Conservation (phyloP, 1,139 yeast genomes). For the Geotrichum reessii region DNA sequence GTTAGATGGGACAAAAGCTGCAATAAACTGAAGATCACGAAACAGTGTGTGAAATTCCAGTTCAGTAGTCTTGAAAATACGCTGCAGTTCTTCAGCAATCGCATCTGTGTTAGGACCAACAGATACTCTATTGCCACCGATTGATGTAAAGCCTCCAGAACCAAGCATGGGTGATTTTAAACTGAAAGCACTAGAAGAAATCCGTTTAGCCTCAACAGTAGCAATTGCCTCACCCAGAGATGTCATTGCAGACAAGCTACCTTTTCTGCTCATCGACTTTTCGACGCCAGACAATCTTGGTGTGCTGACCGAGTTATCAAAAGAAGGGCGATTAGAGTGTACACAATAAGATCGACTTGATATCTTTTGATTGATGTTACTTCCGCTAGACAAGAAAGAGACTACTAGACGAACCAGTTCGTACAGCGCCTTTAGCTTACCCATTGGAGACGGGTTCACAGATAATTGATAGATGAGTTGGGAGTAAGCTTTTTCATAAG, state of each 20-base stretch:
- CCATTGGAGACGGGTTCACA: conserved; percentile 30
- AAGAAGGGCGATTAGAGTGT: conserved; percentile 17
- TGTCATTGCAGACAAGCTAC: conserved; percentile 23
- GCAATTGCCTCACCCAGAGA: conserved; percentile 30
- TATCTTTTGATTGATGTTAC: not conserved
- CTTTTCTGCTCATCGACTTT: conserved; percentile 13
- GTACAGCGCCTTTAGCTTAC: conserved; percentile 28
- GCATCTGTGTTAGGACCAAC: conserved; percentile 31
- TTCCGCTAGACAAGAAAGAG: conserved; percentile 22
- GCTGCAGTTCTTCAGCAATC: conserved; percentile 33
- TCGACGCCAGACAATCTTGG: conserved; percentile 7
- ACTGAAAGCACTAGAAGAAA: conserved; percentile 23
- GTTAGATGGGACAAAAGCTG: conserved; percentile 35
- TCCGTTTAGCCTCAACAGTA: conserved; percentile 29
- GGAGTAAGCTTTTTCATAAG: conserved; percentile 29
- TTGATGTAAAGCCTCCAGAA: not conserved
- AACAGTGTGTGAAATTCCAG: conserved; percentile 33
- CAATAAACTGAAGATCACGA: conserved; percentile 36
- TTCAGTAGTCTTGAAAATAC: conserved; percentile 26
- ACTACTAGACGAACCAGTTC: conserved; percentile 32
- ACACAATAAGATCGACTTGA: not conserved
- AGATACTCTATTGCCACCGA: conserved; percentile 1
- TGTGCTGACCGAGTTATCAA: conserved; percentile 20
- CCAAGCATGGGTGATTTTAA: conserved; percentile 12
- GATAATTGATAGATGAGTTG: conserved; percentile 27